A percentile compares a stretch with the other conserved stretches of the same genome.
phyloP scores from a whole-genome alignment of 208 protist genomes.

The Crithidia sp. region DNA sequence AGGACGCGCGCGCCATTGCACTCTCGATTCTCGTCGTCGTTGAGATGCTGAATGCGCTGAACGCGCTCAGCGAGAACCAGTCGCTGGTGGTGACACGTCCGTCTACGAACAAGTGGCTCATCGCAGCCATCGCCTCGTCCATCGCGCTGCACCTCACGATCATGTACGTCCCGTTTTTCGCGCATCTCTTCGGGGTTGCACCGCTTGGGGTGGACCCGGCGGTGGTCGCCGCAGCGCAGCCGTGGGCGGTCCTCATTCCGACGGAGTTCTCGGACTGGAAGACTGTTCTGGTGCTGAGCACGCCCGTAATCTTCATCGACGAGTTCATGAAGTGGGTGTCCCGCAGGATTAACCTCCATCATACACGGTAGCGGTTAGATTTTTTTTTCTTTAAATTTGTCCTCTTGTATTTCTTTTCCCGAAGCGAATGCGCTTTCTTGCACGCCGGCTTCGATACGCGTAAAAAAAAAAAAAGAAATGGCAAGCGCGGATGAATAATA shows the following conservation, averaged over 20 bases:
- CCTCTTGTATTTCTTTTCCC: background rate
- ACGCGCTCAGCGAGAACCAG: slow-evolving; percentile 94
- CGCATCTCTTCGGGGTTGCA: slow-evolving; percentile 86
- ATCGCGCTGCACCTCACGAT: slow-evolving; percentile 91
- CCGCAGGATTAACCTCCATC: slow-evolving; percentile 28
- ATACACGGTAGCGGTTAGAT: slow-evolving; percentile 25
- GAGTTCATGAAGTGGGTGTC: slow-evolving; percentile 91
- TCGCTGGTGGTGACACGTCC: slow-evolving; percentile 79
- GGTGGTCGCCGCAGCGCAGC: slow-evolving; percentile 45
- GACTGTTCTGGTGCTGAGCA: slow-evolving; percentile 84
- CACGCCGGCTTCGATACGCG: background rate
- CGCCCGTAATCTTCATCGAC: slow-evolving; percentile 95
- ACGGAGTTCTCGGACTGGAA: slow-evolving; percentile 90
- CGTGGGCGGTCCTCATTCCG: slow-evolving; percentile 74
- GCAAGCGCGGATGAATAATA: background rate
- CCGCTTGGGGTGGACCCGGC: slow-evolving; percentile 73
- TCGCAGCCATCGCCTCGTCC: slow-evolving; percentile 85
- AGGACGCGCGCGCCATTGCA: slow-evolving; percentile 84
- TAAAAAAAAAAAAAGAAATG: background rate
- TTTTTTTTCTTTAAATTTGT: background rate
- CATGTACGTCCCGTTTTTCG: slow-evolving; percentile 92
- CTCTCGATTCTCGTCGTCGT: slow-evolving; percentile 94
- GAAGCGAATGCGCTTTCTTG: slow-evolving; percentile 9
- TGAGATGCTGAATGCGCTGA: slow-evolving; percentile 97
- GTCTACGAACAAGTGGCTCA: slow-evolving; percentile 77